phyloP scores from a whole-genome alignment of 768 basidiomycete genomes.

The Tylopilus rubrobrunneus region DNA sequence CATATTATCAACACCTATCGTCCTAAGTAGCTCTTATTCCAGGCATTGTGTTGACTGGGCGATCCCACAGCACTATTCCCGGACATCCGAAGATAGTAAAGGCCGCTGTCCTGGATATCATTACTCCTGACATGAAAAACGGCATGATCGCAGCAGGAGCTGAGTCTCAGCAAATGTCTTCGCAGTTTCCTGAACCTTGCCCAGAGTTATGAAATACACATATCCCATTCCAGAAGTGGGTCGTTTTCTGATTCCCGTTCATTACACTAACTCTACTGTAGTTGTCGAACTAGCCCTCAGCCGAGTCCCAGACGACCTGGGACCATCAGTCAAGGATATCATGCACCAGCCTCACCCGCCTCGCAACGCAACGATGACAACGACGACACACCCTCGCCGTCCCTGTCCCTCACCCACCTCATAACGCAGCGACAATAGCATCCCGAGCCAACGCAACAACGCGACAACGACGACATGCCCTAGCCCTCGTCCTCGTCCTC shows the following conservation, averaged over 20 bases:
- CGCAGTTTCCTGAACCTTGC: conserved; percentile 68
- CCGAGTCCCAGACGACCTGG: conserved; percentile 55
- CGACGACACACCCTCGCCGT: no score
- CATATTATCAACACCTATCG: conserved; percentile 72
- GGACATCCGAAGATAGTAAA: conserved; percentile 74
- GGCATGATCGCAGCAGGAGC: conserved; percentile 70
- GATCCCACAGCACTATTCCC: conserved; percentile 46
- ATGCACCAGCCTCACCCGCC: conserved; percentile 40
- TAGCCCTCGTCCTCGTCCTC: no score
- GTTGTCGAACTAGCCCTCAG: conserved; percentile 65
- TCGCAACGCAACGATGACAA: no score
- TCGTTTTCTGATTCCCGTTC: conserved; percentile 2
- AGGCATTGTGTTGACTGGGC: conserved; percentile 1
- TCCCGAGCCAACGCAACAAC: no score
- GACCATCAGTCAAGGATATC: conserved; percentile 57
- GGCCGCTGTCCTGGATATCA: conserved; percentile 80
- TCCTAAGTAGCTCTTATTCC: conserved; percentile 48
- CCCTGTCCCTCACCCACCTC: no score
- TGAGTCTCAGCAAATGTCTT: conserved; percentile 64
- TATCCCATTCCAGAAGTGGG: conserved; percentile 74
- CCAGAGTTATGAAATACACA: conserved; percentile 67
- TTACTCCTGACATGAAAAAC: conserved; percentile 63
- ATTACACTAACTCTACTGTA: conserved; percentile 26
- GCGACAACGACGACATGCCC: no score
- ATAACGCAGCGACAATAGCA: no score